Base-by-base conservation (phyloP, 306 rosid genomes). In the Trifolium dubium region DNA sequence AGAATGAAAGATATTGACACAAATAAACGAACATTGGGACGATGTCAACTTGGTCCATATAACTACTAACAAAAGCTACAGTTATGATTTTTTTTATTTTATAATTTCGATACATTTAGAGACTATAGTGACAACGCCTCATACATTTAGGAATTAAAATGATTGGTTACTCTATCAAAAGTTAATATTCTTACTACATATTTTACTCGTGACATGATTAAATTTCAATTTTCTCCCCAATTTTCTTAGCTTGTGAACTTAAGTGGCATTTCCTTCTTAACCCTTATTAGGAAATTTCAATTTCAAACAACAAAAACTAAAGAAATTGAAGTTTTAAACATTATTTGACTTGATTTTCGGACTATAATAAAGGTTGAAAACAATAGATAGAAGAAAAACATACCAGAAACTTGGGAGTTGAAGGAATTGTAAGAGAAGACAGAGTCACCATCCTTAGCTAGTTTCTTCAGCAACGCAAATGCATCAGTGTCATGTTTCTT, bases 391-490 rank as follows among this genome's bases (percentile, higher is more conserved):
- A 18, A n/a, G 8, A 72, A 19, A 72, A 77, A 2, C 69, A 58
- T 77, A 84, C 87, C 83, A 75, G 69, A 49, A 64, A 64, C 14
- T 50, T 84, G 37, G 73, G 73, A 58, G 69, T 59, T 28, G 80
- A 80, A 69, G 87, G 79, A 80, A 77, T 34, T 50, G 85, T 78
- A 44, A 80, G 81, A 67, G 81, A 77, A 58, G 83, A 82, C 32
- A 80, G n/a, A 73, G 70, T 63, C 59, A 78, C 62, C 87, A 84
- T 84, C 23, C 8, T 80, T 40, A 10, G 23, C 17, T 53, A 47
- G n/a, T n/a, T n/a, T n/a, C 46, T 54, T 70, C 54, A 1, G 18
- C 44, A 54, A 28, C 54, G 63, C 67, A 5, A 5, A 68, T 46
- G 10, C 30, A 2, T 40, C 61, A 54, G 18, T 3, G 19, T 34